Evolutionary conservation across 139 green algal species (phyloP).

Genomic region (Ettlia oleoabundans): DNA sequence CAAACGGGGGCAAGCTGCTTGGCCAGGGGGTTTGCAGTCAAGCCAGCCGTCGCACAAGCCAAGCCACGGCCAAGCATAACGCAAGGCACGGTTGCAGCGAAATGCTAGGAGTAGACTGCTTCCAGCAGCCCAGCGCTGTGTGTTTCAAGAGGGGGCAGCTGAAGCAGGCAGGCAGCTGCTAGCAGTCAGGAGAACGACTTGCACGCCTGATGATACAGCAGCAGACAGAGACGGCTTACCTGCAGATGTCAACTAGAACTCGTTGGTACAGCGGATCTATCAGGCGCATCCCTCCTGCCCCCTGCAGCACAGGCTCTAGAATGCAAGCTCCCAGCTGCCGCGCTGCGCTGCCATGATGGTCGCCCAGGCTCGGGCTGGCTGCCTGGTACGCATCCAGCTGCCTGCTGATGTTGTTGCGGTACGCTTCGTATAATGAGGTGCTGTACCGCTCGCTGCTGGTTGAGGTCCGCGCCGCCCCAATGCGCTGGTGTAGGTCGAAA

Average conservation of each 20-base stretch:
- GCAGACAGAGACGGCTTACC: not conserved
- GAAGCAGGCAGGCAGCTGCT: not conserved
- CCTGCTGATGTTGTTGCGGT: conserved; percentile 7
- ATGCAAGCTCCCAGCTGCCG: conserved; percentile 62
- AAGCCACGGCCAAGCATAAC: too few relatives aligned
- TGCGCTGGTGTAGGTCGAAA: conserved; percentile 14
- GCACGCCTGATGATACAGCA: not conserved
- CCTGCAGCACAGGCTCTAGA: conserved; percentile 90
- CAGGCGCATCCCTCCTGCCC: conserved; percentile 94
- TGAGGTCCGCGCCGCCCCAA: not conserved
- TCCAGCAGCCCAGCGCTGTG: too few relatives aligned
- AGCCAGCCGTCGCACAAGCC: too few relatives aligned
- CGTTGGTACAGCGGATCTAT: conserved; percentile 94
- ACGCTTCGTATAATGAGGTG: conserved; percentile 14
- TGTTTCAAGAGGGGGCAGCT: not conserved
- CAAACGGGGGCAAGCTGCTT: not conserved
- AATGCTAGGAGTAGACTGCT: too few relatives aligned
- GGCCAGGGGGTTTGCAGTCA: not conserved
- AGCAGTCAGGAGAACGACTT: not conserved
- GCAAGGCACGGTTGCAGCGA: too few relatives aligned
- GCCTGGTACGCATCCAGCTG: conserved; percentile 39
- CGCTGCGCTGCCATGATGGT: not conserved
- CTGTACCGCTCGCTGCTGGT: too few relatives aligned
- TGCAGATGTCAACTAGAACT: conserved; percentile 68
- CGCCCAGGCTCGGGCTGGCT: not conserved